phyloP scores from a whole-genome alignment of 495 filamentous ascomycete genomes.

The Penicillium robsamsonii region DNA sequence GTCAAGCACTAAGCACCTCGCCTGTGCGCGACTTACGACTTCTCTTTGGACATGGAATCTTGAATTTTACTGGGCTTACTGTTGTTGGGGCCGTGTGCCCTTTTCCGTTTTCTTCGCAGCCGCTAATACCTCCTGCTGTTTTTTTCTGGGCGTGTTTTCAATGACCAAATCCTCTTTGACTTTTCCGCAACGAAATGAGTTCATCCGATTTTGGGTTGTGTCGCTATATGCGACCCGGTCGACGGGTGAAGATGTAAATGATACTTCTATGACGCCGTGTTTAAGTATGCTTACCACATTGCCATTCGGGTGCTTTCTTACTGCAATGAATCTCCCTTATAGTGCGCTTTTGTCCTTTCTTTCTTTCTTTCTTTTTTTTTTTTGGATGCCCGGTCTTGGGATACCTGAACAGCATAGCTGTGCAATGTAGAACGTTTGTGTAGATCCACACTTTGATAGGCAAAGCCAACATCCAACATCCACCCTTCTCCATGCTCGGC shows the following conservation, averaged over 20 bases:
- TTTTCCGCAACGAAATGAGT: slow-evolving; percentile 35
- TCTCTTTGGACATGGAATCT: slow-evolving; percentile 33
- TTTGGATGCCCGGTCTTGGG: neutral
- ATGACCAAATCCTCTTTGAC: slow-evolving; percentile 41
- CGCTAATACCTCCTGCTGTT: slow-evolving; percentile 46
- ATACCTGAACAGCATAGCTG: no score
- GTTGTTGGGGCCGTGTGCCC: slow-evolving; percentile 33
- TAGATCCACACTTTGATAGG: neutral
- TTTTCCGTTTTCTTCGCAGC: slow-evolving; percentile 38
- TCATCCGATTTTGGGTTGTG: slow-evolving; percentile 23
- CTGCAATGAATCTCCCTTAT: slow-evolving; percentile 15
- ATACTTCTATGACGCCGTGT: slow-evolving; percentile 43
- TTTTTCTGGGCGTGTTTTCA: slow-evolving; percentile 43
- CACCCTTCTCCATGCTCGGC: neutral
- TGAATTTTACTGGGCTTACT: slow-evolving; percentile 32
- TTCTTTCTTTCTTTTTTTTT: no score
- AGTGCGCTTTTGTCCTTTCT: slow-evolving; percentile 8
- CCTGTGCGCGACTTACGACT: slow-evolving; percentile 29
- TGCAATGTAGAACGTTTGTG: neutral
- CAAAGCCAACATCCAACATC: neutral
- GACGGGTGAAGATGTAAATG: slow-evolving; percentile 49
- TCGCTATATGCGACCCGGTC: slow-evolving; percentile 30
- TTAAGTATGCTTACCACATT: slow-evolving; percentile 34
- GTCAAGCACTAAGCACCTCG: slow-evolving; percentile 31
- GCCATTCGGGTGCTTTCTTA: slow-evolving; percentile 17